Evolutionary conservation across 805 yeast genomes (phyloP).

Genomic region (Saccharomycopsis amapae): DNA sequence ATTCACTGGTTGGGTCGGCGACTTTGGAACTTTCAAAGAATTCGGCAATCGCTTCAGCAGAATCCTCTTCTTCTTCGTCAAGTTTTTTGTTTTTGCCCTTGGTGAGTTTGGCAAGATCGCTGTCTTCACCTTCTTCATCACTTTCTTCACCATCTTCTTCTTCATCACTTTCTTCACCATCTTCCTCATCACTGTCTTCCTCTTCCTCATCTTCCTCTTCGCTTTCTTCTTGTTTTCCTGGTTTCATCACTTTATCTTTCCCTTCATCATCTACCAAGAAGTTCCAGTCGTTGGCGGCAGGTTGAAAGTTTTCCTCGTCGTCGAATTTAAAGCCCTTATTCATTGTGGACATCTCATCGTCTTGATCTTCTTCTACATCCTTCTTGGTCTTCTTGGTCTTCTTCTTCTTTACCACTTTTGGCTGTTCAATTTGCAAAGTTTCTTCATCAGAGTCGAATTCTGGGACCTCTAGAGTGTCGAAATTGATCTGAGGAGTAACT

Average conservation of each 20-base stretch:
- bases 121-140: slow-evolving; percentile 23
- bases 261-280: slow-evolving; percentile 45
- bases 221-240: not conserved
- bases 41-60: slow-evolving; percentile 75
- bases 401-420: slow-evolving; percentile 24
- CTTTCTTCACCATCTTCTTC: slow-evolving; percentile 6
- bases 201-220: slow-evolving; percentile 19
- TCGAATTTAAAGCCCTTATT: slow-evolving; percentile 72
- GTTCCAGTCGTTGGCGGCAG: slow-evolving; percentile 75
- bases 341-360: slow-evolving; percentile 36
- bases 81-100: slow-evolving; percentile 20
- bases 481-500: too few species aligned
- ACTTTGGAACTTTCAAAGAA: slow-evolving; percentile 60
- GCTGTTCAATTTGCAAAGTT: slow-evolving; percentile 24
- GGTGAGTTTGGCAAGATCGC: not conserved
- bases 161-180: slow-evolving; percentile 8
- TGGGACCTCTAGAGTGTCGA: slow-evolving; percentile 38
- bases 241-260: slow-evolving; percentile 4
- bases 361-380: slow-evolving; percentile 22
- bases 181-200: slow-evolving; percentile 5
- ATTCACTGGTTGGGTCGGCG: slow-evolving; percentile 34
- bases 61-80: slow-evolving; percentile 42
- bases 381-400: slow-evolving; percentile 23
- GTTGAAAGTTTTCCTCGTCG: slow-evolving; percentile 43
- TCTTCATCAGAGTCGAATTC: slow-evolving; percentile 44